Percentiles rank a stretch among this genome's conserved stretches.
Conservation (phyloP, 2,329 filamentous ascomycete species). For the Paraconiothyrium brasiliense region DNA sequence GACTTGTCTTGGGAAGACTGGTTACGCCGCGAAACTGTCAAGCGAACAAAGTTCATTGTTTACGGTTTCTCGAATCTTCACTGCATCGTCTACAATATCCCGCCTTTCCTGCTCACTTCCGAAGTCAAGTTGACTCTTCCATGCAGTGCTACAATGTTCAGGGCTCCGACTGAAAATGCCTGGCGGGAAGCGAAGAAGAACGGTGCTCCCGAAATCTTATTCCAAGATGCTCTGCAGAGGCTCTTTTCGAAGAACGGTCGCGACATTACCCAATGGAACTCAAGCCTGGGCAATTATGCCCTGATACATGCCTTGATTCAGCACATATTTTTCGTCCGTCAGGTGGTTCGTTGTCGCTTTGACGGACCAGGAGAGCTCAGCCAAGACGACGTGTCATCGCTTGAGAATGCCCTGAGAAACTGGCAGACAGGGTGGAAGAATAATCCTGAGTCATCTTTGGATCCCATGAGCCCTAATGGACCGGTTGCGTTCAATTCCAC, state of each 20-base stretch:
- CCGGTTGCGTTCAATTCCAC: constrained; percentile 74
- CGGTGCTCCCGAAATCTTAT: constrained; percentile 34
- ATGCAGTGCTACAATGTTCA: constrained; percentile 64
- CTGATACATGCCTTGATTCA: constrained; percentile 77
- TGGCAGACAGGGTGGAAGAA: constrained; percentile 54
- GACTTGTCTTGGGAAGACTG: constrained; percentile 65
- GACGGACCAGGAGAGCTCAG: constrained; percentile 44
- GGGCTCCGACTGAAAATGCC: constrained; percentile 59
- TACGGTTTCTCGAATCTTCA: constrained; percentile 69
- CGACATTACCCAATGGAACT: constrained; percentile 43
- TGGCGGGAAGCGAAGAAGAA: constrained; percentile 56
- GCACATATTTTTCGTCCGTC: constrained; percentile 75
- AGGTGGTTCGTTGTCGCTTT: constrained; percentile 51
- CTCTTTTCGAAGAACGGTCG: constrained; percentile 45
- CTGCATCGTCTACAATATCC: constrained; percentile 69
- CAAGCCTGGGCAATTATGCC: constrained; percentile 69
- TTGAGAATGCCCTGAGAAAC: constrained; percentile 55
- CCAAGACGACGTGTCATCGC: constrained; percentile 52
- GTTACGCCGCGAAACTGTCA: constrained; percentile 62
- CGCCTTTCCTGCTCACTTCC: constrained; percentile 65
- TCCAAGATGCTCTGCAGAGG: constrained; percentile 45
- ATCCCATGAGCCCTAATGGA: constrained; percentile 65
- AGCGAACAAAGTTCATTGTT: constrained; percentile 65
- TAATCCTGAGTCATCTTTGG: constrained; percentile 54
- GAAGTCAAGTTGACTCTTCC: constrained; percentile 65